Evolutionary conservation across 2,329 filamentous ascomycete species (phyloP).

Genomic region (Cyphellophora attinorum): DNA sequence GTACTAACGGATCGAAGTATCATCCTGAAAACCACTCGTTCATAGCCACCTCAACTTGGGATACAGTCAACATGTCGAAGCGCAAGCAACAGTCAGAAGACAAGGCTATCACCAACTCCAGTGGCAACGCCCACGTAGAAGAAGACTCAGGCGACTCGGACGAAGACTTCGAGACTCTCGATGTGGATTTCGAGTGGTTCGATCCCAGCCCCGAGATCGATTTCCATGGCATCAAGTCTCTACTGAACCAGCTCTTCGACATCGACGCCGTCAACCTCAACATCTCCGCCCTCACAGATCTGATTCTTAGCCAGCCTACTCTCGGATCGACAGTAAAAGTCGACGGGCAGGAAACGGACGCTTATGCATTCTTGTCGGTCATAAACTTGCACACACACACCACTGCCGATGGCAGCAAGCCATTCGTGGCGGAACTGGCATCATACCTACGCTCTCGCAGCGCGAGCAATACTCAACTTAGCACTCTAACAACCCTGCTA

Average conservation of each 20-base stretch:
- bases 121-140: slow-evolving; percentile 1
- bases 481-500: slow-evolving; percentile 50
- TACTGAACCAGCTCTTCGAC: slow-evolving; percentile 87
- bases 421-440: slow-evolving; percentile 60
- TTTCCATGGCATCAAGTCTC: slow-evolving; percentile 86
- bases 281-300: slow-evolving; percentile 73
- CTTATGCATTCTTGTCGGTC: slow-evolving; percentile 84
- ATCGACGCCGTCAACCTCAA: slow-evolving; percentile 78
- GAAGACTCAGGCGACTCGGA: slow-evolving; percentile 1
- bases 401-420: slow-evolving; percentile 46
- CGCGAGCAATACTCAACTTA: slow-evolving; percentile 44
- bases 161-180: slow-evolving; percentile 80
- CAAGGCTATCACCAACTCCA: slow-evolving; percentile 14
- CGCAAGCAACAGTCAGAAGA: slow-evolving; percentile 24
- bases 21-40: not conserved
- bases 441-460: slow-evolving; percentile 57
- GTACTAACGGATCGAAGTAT: not conserved
- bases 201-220: slow-evolving; percentile 83
- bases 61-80: slow-evolving; percentile 9
- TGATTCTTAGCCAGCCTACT: slow-evolving; percentile 76
- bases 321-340: slow-evolving; percentile 94
- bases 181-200: slow-evolving; percentile 99
- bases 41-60: slow-evolving; percentile 17
- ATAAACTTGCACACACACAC: slow-evolving; percentile 72
- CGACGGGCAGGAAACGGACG: slow-evolving; percentile 86